These are phyloP conservation scores for Diaporthe batatas DNA, from an alignment of 2,329 filamentous ascomycete species.

Conservation along the genomic window DNA sequence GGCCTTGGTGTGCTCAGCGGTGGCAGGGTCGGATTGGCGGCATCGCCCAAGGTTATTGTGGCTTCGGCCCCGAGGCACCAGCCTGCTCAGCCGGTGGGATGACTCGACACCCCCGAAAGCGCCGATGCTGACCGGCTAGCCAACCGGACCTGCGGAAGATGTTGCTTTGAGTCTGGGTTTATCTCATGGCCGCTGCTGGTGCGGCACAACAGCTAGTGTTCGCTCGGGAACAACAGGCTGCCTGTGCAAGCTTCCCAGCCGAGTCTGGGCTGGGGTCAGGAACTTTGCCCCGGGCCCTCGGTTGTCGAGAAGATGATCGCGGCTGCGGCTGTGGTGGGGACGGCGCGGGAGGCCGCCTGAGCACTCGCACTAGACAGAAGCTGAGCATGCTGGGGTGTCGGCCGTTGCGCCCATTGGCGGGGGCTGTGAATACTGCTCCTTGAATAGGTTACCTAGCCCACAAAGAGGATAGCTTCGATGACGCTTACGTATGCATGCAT, in stretches of 20 bases:
- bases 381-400: neutral
- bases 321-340: neutral
- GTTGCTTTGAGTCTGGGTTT: neutral
- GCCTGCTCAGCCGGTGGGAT: constrained; percentile 4
- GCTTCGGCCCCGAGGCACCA: constrained; percentile 2
- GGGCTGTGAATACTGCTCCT: neutral
- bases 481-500: constrained; percentile 25
- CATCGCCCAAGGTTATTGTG: neutral
- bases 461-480: constrained; percentile 5
- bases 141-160: neutral
- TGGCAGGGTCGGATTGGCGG: neutral
- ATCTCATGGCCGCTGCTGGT: neutral
- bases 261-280: neutral
- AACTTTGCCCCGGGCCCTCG: neutral
- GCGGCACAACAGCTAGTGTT: neutral
- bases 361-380: neutral
- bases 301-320: neutral
- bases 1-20: neutral
- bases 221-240: neutral
- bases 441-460: neutral
- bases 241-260: neutral
- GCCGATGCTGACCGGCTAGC: constrained; percentile 1
- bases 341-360: constrained; percentile 18
- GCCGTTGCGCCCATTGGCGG: neutral
- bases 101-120: constrained; percentile 4